A percentile compares a stretch with the other conserved stretches of the same genome.
Conservation (phyloP, 495 filamentous ascomycete species). For the Talaromyces thailandensis region DNA sequence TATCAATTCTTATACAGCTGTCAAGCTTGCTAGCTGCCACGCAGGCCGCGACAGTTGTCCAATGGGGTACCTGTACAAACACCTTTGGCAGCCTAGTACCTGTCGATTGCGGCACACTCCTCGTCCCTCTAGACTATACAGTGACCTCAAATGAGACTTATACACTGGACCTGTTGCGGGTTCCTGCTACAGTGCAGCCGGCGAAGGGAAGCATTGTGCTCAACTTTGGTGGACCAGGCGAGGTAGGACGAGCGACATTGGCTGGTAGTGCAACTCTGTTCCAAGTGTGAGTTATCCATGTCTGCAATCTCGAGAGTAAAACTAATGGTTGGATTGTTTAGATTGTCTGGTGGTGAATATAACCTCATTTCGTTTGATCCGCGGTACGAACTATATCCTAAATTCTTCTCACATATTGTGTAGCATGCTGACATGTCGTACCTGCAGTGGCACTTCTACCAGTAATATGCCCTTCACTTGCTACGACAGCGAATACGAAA, state of each 20-base stretch:
- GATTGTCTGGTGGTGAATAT: constrained; percentile 19
- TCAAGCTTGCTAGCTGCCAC: neutral
- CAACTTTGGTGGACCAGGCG: constrained; percentile 38
- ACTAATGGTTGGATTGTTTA: neutral
- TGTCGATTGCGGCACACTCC: constrained; percentile 24
- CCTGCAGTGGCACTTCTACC: constrained; percentile 19
- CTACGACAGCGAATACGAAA: constrained; percentile 11
- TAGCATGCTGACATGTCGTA: neutral
- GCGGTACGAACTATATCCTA: constrained; percentile 14
- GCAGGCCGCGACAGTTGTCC: neutral
- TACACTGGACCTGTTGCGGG: constrained; percentile 22
- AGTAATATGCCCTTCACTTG: constrained; percentile 30
- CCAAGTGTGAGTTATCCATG: constrained; percentile 9
- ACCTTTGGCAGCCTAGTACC: constrained; percentile 9
- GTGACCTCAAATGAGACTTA: constrained; percentile 19
- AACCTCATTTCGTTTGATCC: constrained; percentile 34
- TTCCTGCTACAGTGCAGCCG: constrained; percentile 18
- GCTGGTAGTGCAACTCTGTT: constrained; percentile 10
- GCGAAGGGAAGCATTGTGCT: constrained; percentile 32
- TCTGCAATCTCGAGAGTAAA: neutral
- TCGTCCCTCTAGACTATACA: constrained; percentile 36
- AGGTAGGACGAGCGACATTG: constrained; percentile 12
- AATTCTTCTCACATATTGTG: neutral
- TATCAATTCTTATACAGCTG: neutral
- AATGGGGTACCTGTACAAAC: constrained; percentile 17